Evolutionary conservation across 2,329 filamentous ascomycete genomes (phyloP), one percentile per base, ranked within the genome.

Genomic region (Botrytis medusae): DNA sequence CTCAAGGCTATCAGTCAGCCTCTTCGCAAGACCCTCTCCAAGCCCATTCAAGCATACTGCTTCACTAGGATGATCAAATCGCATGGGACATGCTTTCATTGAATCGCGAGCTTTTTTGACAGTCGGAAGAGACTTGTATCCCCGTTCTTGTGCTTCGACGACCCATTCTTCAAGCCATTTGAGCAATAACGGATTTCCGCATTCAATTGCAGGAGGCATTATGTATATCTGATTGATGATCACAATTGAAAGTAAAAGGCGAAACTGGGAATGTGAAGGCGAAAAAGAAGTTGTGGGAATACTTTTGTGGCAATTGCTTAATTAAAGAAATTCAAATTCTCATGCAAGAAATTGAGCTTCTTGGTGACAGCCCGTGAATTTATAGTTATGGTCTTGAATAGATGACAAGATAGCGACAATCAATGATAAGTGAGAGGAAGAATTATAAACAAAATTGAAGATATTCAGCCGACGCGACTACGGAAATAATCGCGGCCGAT

Each of bases 101-200:
- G 93, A 92, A 73, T 93, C 87, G 79, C 93, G 93, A 1, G 93
- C 93, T 77, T 91, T 89, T 25, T 57, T 67, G 7, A 72, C 16
- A 25, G 62, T 60, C 2, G 62, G 40, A 32, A 72, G 71, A 42
- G 62, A 68, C 76, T 89, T 92, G 81, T 94, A 95, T 34, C 91
- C 91, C 80, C 93, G 94, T 29, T 93, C 89, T 67, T 87, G 86
- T 20, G 92, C 92, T 59, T 87, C 81, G 62, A 94, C 91, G 68
- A 92, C 87, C 91, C 91, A 94, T 84, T 94, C 92, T 79, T 92
- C 91, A 69, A 95, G 89, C 90, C 92, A 95, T 76, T 84, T 83
- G 18, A 95, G 85, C 14, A 94, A 86, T 59, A 93, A 85, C 8
- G 92, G 90, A 78, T 96, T 96, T 25, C 79, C 78, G 57, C 79